Conservation (phyloP, 257 asterid species). For the Cruciata laevipes region DNA sequence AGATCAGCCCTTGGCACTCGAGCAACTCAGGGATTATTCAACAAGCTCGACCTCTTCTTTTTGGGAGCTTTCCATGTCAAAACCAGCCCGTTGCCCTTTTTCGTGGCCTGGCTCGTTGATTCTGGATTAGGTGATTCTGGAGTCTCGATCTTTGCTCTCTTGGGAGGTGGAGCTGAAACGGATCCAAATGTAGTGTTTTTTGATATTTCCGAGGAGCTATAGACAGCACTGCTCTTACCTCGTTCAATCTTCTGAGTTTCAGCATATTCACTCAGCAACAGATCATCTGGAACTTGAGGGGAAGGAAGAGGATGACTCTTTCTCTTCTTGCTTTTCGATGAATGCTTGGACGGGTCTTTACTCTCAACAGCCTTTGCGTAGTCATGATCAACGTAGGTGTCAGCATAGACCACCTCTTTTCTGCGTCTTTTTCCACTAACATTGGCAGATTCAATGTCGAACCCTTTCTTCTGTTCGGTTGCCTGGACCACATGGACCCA, state of each 20-base stretch:
- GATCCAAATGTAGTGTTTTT: constrained; percentile 38
- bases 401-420: constrained; percentile 73
- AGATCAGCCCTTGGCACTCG: neutral
- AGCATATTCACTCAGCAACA: constrained; percentile 22
- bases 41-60: constrained; percentile 79
- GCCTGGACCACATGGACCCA: constrained; percentile 72
- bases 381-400: constrained; percentile 56
- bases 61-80: constrained; percentile 71
- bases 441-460: constrained; percentile 37
- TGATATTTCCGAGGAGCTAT: constrained; percentile 43
- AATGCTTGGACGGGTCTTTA: constrained; percentile 38
- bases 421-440: constrained; percentile 79
- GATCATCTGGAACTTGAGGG: constrained; percentile 21
- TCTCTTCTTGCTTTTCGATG: constrained; percentile 38
- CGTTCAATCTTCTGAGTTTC: constrained; percentile 31
- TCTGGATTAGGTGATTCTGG: constrained; percentile 44
- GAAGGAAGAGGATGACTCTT: constrained; percentile 22
- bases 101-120: constrained; percentile 27
- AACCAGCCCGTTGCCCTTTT: constrained; percentile 30
- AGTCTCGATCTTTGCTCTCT: constrained; percentile 42
- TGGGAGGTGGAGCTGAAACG: constrained; percentile 22
- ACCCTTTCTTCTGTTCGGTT: constrained; percentile 47
- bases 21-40: constrained; percentile 17
- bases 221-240: constrained; percentile 37
- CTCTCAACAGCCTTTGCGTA: constrained; percentile 71